Conservation (phyloP, 2,329 filamentous ascomycete species). For the Ophiostoma ips region DNA sequence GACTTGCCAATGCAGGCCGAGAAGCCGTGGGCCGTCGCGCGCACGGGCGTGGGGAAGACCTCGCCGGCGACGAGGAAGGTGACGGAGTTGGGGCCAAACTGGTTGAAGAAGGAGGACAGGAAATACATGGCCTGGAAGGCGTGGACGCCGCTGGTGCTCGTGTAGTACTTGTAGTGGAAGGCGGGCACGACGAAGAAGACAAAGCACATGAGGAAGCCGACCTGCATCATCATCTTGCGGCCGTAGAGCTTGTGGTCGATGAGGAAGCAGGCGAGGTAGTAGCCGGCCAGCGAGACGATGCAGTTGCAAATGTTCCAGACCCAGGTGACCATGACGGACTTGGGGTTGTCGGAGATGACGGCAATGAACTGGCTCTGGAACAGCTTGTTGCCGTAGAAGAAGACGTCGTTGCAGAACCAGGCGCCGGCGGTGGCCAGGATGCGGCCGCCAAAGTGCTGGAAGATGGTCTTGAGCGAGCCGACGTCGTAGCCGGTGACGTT, state of each 20-base stretch:
- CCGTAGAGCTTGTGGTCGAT: slow-evolving; percentile 97
- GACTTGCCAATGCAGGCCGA: slow-evolving; percentile 84
- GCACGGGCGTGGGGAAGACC: slow-evolving; percentile 89
- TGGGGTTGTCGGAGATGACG: slow-evolving; percentile 15
- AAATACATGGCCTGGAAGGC: slow-evolving; percentile 99
- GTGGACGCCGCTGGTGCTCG: slow-evolving; percentile 53
- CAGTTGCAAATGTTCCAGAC: slow-evolving; percentile 89
- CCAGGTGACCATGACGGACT: slow-evolving; percentile 73
- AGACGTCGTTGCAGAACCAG: slow-evolving; percentile 96
- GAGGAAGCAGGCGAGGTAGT: slow-evolving; percentile 77
- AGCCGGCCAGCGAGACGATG: slow-evolving; percentile 70
- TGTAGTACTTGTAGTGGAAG: slow-evolving; percentile 81
- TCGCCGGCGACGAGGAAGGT: slow-evolving; percentile 94
- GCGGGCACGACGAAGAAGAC: slow-evolving; percentile 85
- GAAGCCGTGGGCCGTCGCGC: slow-evolving; percentile 87
- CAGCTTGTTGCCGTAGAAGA: slow-evolving; percentile 68
- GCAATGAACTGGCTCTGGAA: slow-evolving; percentile 15
- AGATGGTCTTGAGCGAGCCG: slow-evolving; percentile 64
- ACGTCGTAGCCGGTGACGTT: slow-evolving; percentile 87
- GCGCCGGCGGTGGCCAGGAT: slow-evolving; percentile 72
- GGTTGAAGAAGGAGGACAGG: slow-evolving; percentile 95
- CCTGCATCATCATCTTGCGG: slow-evolving; percentile 88
- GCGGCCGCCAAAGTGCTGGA: slow-evolving; percentile 73
- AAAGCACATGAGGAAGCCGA: slow-evolving; percentile 89
- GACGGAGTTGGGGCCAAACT: slow-evolving; percentile 91